phyloP scores from a whole-genome alignment of 345 rosid species.

The Schrenkiella parvula region DNA sequence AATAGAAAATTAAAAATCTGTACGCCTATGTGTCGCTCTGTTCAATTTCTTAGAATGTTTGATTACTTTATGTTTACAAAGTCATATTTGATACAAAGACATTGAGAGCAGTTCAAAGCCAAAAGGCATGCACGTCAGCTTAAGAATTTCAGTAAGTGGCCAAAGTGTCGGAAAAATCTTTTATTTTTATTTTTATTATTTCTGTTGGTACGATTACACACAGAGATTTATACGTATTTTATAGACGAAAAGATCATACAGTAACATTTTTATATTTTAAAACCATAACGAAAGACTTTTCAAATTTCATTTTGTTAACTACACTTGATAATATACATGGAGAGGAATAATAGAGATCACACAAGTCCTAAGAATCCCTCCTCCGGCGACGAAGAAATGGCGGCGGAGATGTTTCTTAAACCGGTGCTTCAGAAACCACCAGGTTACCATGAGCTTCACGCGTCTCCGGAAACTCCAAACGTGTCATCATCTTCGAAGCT shows the following conservation, averaged over 20 bases:
- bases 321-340: background rate
- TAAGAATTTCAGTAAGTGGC: conserved; percentile 17
- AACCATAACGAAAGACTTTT: background rate
- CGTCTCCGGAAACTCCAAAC: conserved; percentile 16
- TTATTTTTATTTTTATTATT: background rate
- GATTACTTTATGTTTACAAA: too few relatives aligned
- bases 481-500: background rate
- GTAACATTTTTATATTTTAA: background rate
- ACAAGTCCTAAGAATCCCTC: background rate
- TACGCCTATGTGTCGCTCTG: too few relatives aligned
- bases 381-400: conserved; percentile 29
- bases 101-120: conserved; percentile 3
- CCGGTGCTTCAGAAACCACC: conserved; percentile 76
- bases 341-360: background rate
- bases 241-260: background rate
- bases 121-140: background rate
- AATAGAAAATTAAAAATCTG: too few relatives aligned
- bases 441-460: conserved; percentile 53
- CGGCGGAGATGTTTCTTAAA: conserved; percentile 37
- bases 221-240: background rate
- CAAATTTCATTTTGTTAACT: background rate
- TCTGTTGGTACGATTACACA: conserved; percentile 10
- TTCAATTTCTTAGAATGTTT: too few relatives aligned
- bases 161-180: conserved; percentile 10
- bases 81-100: too few relatives aligned